Base-by-base conservation (phyloP, 495 filamentous ascomycete species). In the Penicillium turbatum region DNA sequence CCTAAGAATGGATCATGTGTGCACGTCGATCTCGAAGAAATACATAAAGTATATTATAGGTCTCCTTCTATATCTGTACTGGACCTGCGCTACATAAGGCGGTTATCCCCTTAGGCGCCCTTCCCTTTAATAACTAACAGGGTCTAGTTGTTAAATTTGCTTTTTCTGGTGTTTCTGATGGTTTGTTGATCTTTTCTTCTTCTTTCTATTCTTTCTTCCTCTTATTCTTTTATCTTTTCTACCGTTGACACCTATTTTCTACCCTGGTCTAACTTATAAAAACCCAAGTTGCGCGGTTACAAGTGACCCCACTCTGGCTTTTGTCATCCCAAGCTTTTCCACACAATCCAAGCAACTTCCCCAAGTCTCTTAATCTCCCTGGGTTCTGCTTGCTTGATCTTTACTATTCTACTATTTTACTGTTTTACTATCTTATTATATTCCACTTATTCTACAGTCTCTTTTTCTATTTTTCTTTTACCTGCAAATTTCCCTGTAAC, bases 1-100 rank as follows among this genome's bases (percentile, higher is more conserved):
- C 66, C 59, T 46, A 51, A 63, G 69, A 24, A 24, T 24, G 21
- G 21, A 24, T 74, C 68, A 74, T 72, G 71, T 66, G 71, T 70
- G 67, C 24, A 24, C 62, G 57, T 65, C 56, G 55, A 53, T 55
- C 52, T 48, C 49, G 37, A 16, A 36, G n/a, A n/a, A n/a, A n/a
- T n/a, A n/a, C n/a, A 27, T 37, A 16, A 7, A 24, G 19, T 35
- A 26, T 17, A 48, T 26, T 24, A 49, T 21, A 31, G 21, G 21
- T 24, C 21, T 46, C 29, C 16, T 46, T 32, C 11, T 46, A 16
- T 49, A 24, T 2, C 21, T 24, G 21, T 24, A 24, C n/a, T n/a
- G 8, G 35, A 39, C 32, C 12, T 37, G 15, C 19, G 26, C 26
- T 13, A 34, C 30, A 35, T 26, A 16, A 35, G 27, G 27, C 44